Evolutionary conservation across 176 grass and related monocot species (phyloP).

Genomic region (Otatea glauca): DNA sequence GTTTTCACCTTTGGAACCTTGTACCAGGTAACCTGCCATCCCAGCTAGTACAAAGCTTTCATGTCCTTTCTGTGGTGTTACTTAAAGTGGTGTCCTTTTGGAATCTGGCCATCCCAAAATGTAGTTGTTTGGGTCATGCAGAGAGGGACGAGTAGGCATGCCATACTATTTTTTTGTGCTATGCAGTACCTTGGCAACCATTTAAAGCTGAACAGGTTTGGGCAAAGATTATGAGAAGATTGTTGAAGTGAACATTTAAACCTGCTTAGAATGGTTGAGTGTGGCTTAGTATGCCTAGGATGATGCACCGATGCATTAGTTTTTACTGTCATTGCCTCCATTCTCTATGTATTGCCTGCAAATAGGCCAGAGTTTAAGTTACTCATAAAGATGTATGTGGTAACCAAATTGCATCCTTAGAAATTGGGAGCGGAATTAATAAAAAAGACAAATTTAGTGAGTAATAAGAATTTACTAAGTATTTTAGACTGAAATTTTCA

Average conservation of each 20-base stretch:
- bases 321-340: neutral
- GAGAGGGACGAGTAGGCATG: neutral
- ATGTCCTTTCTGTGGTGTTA: constrained; percentile 15
- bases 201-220: neutral
- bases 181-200: constrained; percentile 4
- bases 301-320: neutral
- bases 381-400: constrained; percentile 14
- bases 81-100: neutral
- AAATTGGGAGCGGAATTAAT: neutral
- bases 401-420: neutral
- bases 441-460: neutral
- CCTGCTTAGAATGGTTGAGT: neutral
- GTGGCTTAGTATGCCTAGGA: neutral
- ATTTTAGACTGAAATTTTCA: neutral
- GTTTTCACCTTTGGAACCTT: constrained; percentile 21
- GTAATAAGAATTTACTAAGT: constrained; percentile 2
- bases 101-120: constrained; percentile 7
- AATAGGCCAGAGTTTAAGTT: constrained; percentile 8
- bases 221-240: constrained; percentile 13
- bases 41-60: constrained; percentile 21
- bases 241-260: constrained; percentile 10
- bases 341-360: constrained; percentile 18
- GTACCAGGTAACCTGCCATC: constrained; percentile 26
- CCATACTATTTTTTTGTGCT: neutral
- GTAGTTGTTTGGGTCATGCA: constrained; percentile 15